phyloP scores from a whole-genome alignment of 1,284 basidiomycete genomes.

The Earliella scabrosa region DNA sequence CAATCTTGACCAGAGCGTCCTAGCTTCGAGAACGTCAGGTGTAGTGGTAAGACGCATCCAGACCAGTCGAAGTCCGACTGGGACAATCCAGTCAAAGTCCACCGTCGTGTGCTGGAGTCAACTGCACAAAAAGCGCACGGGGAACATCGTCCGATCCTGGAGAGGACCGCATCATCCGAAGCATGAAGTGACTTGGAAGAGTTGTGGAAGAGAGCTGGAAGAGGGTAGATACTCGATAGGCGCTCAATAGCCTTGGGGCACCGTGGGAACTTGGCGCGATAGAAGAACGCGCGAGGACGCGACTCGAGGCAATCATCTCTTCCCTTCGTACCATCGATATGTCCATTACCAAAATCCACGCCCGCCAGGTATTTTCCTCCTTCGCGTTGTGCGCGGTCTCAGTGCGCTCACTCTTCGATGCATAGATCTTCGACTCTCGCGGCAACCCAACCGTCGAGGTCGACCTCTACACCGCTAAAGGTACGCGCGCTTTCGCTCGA shows the following conservation, averaged over 20 bases:
- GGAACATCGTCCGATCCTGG: constrained; percentile 1
- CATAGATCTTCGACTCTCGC: constrained; percentile 96
- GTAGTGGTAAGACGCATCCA: not conserved
- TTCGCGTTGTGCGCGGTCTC: not conserved
- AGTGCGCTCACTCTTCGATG: constrained; percentile 56
- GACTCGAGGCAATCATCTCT: constrained; percentile 13
- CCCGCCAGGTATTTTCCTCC: constrained; percentile 73
- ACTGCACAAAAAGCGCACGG: not conserved
- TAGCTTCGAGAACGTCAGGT: not conserved
- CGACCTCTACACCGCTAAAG: constrained; percentile 88
- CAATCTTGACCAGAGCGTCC: not conserved
- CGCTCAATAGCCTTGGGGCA: constrained; percentile 4
- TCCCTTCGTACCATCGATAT: constrained; percentile 47
- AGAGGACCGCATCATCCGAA: not conserved
- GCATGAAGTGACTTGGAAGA: not conserved
- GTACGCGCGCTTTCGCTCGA: constrained; percentile 41
- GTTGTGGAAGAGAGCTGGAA: not conserved
- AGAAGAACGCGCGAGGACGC: constrained; percentile 19
- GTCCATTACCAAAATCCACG: constrained; percentile 87
- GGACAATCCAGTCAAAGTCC: not conserved
- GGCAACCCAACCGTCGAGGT: constrained; percentile 97
- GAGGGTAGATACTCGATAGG: constrained; percentile 12
- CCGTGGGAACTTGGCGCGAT: constrained; percentile 21
- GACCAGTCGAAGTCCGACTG: not conserved
- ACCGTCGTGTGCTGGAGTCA: too few species aligned